Evolutionary conservation across 2,329 filamentous ascomycete genomes (phyloP).

Genomic region (Clonostachys chloroleuca): DNA sequence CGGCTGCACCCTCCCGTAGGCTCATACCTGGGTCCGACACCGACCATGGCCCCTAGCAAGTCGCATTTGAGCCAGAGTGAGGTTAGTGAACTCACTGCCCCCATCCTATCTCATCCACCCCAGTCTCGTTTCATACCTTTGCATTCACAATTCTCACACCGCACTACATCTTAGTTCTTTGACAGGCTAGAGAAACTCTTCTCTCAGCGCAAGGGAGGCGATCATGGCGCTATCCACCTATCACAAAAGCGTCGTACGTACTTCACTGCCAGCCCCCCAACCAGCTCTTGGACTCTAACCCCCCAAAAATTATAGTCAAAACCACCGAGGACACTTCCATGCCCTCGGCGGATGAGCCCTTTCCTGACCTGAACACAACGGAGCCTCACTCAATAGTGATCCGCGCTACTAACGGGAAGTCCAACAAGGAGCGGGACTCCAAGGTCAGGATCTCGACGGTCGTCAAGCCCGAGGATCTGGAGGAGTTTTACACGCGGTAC

Average conservation of each 20-base stretch:
- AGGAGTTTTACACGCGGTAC: constrained; percentile 78
- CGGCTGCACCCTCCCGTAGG: too few species aligned
- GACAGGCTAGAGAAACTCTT: constrained; percentile 64
- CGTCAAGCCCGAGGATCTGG: constrained; percentile 71
- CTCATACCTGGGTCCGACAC: neutral
- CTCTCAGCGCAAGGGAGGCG: constrained; percentile 58
- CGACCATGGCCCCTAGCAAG: neutral
- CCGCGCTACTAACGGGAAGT: constrained; percentile 78
- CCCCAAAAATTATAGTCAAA: constrained; percentile 26
- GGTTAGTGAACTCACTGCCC: neutral
- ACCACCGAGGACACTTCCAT: constrained; percentile 34
- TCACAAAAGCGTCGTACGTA: constrained; percentile 70
- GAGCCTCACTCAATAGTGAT: constrained; percentile 70
- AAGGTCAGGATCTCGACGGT: constrained; percentile 79
- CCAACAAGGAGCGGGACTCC: constrained; percentile 46
- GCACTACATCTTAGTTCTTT: constrained; percentile 59
- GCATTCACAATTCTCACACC: too few species aligned
- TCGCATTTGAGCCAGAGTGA: neutral
- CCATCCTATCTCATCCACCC: too few species aligned
- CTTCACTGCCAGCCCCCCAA: neutral
- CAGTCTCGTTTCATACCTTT: too few species aligned
- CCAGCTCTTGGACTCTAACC: too few species aligned
- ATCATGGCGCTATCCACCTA: constrained; percentile 70
- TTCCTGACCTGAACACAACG: constrained; percentile 56
- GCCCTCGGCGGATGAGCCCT: constrained; percentile 40